phyloP scores from a whole-genome alignment of 306 rosid species.

The Castanospermum australe region DNA sequence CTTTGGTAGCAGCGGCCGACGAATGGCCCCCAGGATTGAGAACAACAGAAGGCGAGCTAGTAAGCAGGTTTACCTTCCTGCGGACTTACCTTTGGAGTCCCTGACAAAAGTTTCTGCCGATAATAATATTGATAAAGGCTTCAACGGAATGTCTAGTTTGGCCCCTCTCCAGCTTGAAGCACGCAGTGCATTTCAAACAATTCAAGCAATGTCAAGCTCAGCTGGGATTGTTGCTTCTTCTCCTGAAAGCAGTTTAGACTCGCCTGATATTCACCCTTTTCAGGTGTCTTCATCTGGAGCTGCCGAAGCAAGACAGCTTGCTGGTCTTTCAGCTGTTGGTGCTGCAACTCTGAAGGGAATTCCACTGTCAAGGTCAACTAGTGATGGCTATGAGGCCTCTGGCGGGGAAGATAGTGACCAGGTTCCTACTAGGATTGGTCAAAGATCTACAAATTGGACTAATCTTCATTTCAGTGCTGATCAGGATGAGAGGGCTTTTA shows the following conservation, averaged over 20 bases:
- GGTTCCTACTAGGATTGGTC: conserved; percentile 68
- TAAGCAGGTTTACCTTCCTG: conserved; percentile 71
- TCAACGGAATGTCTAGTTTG: conserved; percentile 50
- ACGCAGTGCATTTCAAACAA: conserved; percentile 68
- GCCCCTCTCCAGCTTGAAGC: conserved; percentile 90
- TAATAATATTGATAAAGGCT: conserved; percentile 45
- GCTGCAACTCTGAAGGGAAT: conserved; percentile 50
- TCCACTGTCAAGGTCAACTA: conserved; percentile 84
- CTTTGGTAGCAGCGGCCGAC: conserved; percentile 65
- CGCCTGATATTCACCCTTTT: conserved; percentile 89
- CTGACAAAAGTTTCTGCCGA: conserved; percentile 45
- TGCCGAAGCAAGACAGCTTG: conserved; percentile 64
- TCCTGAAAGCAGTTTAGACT: conserved; percentile 89
- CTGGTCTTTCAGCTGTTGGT: conserved; percentile 50
- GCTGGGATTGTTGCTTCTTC: conserved; percentile 69
- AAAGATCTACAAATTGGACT: conserved; percentile 71
- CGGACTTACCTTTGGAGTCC: conserved; percentile 64
- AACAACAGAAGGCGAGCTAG: conserved; percentile 55
- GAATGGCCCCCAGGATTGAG: conserved; percentile 58
- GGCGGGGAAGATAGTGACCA: conserved; percentile 96
- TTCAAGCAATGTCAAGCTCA: conserved; percentile 60
- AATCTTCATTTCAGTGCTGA: conserved; percentile 58
- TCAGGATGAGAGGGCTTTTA: conserved; percentile 55
- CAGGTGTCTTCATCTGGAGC: conserved; percentile 64
- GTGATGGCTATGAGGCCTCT: conserved; percentile 98